A percentile compares a stretch with the other conserved stretches of the same genome.
phyloP scores from a whole-genome alignment of 164 flowering plant species.

The Malania oleifera region DNA sequence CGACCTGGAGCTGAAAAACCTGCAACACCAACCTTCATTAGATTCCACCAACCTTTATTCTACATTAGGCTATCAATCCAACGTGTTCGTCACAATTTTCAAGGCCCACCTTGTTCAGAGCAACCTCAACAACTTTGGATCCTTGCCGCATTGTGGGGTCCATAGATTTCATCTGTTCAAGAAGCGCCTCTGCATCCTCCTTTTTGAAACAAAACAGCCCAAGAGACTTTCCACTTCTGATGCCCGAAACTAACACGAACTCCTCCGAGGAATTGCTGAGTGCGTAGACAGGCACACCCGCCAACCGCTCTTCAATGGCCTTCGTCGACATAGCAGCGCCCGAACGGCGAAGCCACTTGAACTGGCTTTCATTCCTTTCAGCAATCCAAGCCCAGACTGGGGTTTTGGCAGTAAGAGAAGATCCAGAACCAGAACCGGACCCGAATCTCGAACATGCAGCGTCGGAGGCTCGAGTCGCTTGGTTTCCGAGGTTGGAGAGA shows the following conservation, averaged over 20 bases:
- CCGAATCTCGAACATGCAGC: conserved; percentile 12
- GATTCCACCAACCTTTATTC: not conserved
- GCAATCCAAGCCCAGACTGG: conserved; percentile 41
- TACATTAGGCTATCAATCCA: not conserved
- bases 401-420: conserved; percentile 1
- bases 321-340: conserved; percentile 29
- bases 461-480: conserved; percentile 23
- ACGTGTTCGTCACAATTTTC: not conserved
- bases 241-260: conserved; percentile 75
- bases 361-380: conserved; percentile 1
- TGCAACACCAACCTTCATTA: conserved; percentile 27
- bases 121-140: conserved; percentile 73
- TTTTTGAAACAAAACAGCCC: conserved; percentile 70
- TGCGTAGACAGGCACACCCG: conserved; percentile 78
- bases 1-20: conserved; percentile 73
- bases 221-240: conserved; percentile 38
- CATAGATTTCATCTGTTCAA: conserved; percentile 59
- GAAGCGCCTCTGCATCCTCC: conserved; percentile 77
- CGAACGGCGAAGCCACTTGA: conserved; percentile 1
- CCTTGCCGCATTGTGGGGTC: conserved; percentile 57
- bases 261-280: conserved; percentile 66
- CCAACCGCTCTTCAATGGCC: conserved; percentile 69
- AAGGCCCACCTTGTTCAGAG: conserved; percentile 64
- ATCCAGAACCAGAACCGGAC: not conserved
- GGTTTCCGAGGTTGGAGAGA: conserved; percentile 23